Base-by-base conservation (phyloP, 106 monocot species). In the Amphibolis antarctica region DNA sequence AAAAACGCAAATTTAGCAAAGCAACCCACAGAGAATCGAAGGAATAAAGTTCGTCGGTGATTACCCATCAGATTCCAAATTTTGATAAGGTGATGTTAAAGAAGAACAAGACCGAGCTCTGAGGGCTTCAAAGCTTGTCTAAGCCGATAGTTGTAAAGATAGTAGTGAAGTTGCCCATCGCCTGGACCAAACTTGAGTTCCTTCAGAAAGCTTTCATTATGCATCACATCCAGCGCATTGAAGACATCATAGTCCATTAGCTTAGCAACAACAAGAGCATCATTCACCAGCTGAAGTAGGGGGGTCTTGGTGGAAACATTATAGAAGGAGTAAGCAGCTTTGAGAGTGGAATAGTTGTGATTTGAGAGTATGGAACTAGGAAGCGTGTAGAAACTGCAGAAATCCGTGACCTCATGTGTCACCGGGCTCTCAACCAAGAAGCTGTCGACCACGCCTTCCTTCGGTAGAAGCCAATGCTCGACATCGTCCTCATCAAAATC, bases 141-240 rank as follows among this genome's bases (percentile, higher is more conserved):
- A 18, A 64, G 64, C 25, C 64, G 64, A 48, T 48, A 64, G 44
- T 64, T 64, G 51, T 89, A 89, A 9, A 89, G 63, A 47, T 89
- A 89, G 63, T 89, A 89, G 62, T 89, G 89, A 13, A 89, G 82
- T 70, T 85, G 85, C 20, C 89, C 89, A 64, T 88, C 83, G 4
- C 88, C 88, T 4, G 80, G 80, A 21, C 89, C 89, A 70, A 89
- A 89, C 70, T 89, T 89, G 42, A 89, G 75, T 44, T 89, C 89
- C 77, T 85, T 89, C 42, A 89, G 59, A 60, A 89, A 89, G 1
- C 65, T 76, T 31, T 85, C 85, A 53, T 89, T 89, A 6, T 89
- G 72, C 89, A 89, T 89, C 22, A 85, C 77, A 68, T 85, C 85
- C 0, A 89, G 72, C 9, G 85, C 89, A 59, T 89, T 89, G 66